Evolutionary conservation across 2,329 filamentous ascomycete genomes (phyloP), one percentile per base, ranked within the genome.

Genomic region (Hymenoscyphus fraxineus): DNA sequence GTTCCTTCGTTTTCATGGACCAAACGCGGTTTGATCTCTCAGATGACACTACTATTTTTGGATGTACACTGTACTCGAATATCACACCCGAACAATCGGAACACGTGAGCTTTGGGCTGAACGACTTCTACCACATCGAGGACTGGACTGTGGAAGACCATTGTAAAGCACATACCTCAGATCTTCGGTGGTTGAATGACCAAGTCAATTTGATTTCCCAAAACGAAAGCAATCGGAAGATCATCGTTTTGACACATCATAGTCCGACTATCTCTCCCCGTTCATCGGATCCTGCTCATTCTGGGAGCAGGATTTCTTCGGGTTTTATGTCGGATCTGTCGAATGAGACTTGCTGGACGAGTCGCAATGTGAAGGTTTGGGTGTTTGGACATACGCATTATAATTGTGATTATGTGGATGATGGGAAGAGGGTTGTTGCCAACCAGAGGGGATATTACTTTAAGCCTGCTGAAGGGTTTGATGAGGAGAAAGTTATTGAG

Each of bases 321-420:
- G 84, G 80, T 0, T 88, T 86, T 71, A 81, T 79, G 4, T 86
- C 83, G 0, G 81, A 86, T 62, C 66, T 85, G 2, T 68, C 81
- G 2, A 67, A 69, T 0, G 58, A 68, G 54, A 12, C 41, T 10
- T 67, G 64, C 31, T 67, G 60, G 60, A 65, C 63, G 6, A 76
- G 71, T 62, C 65, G 64, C 0, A 69, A 70, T 1, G 75, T 80
- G 0, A 76, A 76, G 54, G 62, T 69, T 16, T 82, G 79, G 80
- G 70, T 81, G 0, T 81, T 79, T 70, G 80, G 80, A 0, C 76
- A 80, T 59, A 82, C 80, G 1, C 80, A 81, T 62, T 76, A 76
- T 51, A 78, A 77, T 6, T 78, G 75, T 7, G 76, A 80, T 55
- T 80, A 79, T 55, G 75, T 70, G 54, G 70, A 75, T 39, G 71